Base-by-base conservation (phyloP, 768 basidiomycete species). In the Multifurca ochricompacta region DNA sequence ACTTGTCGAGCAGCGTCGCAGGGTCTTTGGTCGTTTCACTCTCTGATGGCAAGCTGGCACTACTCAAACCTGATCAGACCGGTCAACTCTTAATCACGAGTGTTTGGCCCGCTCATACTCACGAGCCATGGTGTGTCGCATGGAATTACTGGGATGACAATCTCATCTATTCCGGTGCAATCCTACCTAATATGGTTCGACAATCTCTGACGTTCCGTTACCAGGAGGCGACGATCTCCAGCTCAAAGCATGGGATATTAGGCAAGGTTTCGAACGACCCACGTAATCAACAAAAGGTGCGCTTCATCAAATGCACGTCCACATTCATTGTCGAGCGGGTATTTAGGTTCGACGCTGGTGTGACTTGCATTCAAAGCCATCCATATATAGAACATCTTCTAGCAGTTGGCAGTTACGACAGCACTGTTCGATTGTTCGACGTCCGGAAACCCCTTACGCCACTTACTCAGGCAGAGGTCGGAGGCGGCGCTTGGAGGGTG, bases 381-480 rank as follows among this genome's bases (percentile, higher is more conserved):
- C 91, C 89, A 1, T 73, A 86, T 64, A 64, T 79, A 23, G 89
- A 94, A 64, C 77, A 95, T 67, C 66, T 92, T 1, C 65, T 97
- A 19, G 93, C 93, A 1, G 92, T 95, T 4, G 96, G 96, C 59
- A 96, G 94, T 66, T 99, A 99, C 67, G 85, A 96, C 69, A 76
- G 77, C 58, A 79, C 73, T 7, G 80, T 99, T 14, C 80, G 80
- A 2, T 68, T 97, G 4, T 96, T 91, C 66, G 96, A 98, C 68
- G 74, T 73, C 0, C 83, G 95, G 4, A 85, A 82, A 44, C 80
- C 80, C 4, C 65, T 74, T 4, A 66, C 66, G 3, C 80, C 89
- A 0, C 59, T 97, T 11, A 65, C 70, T 1, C 70, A 76, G 45
- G 78, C 77, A 23, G 77, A 85, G 53, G 82, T 91, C 3, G 91